Base-by-base conservation (phyloP, 176 grass and related monocot species). In the Rhynchospora breviuscula region DNA sequence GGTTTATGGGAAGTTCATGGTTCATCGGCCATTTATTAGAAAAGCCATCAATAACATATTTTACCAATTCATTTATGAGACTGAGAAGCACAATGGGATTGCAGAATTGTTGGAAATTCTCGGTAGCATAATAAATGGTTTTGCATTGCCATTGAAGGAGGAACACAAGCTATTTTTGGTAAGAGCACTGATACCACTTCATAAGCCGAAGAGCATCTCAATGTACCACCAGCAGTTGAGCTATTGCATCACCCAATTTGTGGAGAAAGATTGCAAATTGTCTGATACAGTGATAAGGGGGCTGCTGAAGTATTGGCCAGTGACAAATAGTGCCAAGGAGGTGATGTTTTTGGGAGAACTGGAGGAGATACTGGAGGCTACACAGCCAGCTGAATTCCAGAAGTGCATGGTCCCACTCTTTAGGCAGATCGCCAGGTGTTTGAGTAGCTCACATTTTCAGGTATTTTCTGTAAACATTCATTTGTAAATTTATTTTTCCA, bases 1-100 rank as follows among this genome's bases (percentile, higher is more conserved):
- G 40, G 90, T 97, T 80, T 97, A 97, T 4, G 94, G 94, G 64
- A 97, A 97, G 77, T 97, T 97, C 89, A 97, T 97, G 94, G 94
- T 97, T 47, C 94, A 97, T 78, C 87, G 94, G 0, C 94, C 94
- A 17, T 89, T 87, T 51, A 93, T 97, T 80, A 63, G 93, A 75
- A 97, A 97, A 86, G 94, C 87, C 14, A 93, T 97, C 64, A 93
- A 88, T 75, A 91, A 97, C 65, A 97, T 93, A 35, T 97, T 97
- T 85, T 97, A 97, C 54, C 94, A 90, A 75, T 97, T 93, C 65
- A 91, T 93, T 80, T 97, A 92, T 77, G 94, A 97, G 85, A 97
- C 91, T 49, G 94, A 93, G 59, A 93, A 93, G 25, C 94, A 97
- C 78, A 97, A 86, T 73, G 94, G 94, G 29, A 97, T 97, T 79